Base-by-base conservation (phyloP, 164 flowering plant species). In the Aristolochia californica region DNA sequence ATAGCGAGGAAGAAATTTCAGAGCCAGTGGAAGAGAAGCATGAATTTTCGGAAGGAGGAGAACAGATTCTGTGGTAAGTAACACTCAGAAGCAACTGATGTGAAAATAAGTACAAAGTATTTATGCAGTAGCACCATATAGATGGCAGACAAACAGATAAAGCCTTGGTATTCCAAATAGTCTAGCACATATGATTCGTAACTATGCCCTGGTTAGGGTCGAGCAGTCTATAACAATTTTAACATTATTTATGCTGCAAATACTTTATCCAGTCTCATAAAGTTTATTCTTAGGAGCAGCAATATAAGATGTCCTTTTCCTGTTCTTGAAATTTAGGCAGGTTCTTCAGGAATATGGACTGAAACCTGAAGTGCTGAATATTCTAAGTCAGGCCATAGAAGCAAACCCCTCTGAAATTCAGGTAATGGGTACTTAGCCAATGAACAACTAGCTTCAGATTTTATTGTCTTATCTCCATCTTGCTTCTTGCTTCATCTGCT, bases 41-140 rank as follows among this genome's bases (percentile, higher is more conserved):
- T 73, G 89, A 80, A 25, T 94, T 85, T 72, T 68, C 91, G 48
- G 89, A 84, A 70, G 81, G 78, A 52, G 96, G 90, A 73, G 97
- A 94, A 70, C 88, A 76, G 20, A 70, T 94, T 58, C 23, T 94
- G 57, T 70, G 94, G 97, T 94, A 67, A 69, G 84, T 69, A 67
- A 43, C 3, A 14, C 3, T 14, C 48, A 3, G n/a, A 45, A 14
- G 3, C 48, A 11, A 14, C 20, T 14, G 16, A 14, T 45, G 48
- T 45, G 3, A 2, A 14, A 14, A 45, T 14, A 47, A 17, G 18
- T 47, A 4, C 15, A 13, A 47, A 14, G 5, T 34, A 34, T 8
- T 4, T 34, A 34, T 9, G 40, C 40, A 2, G 7, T 34, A 12
- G 40, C 10, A 2, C 40, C 40, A 34, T 34, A 34, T 34, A 9